These are phyloP conservation scores for Phascolomyces articulosus DNA, from an alignment of 371 early-diverging fungal genomes.

Conservation along the genomic window DNA sequence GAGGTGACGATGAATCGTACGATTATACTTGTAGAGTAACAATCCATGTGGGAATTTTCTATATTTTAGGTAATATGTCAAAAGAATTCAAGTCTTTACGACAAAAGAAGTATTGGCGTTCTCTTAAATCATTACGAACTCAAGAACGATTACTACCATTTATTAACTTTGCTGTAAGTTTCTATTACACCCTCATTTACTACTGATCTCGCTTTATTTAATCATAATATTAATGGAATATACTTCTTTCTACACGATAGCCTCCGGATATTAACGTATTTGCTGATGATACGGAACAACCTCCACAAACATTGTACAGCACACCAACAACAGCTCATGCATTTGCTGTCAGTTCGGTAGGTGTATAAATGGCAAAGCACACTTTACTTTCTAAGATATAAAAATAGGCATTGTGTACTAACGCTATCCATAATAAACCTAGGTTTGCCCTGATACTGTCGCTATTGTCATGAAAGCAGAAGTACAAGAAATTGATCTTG, in stretches of 20 bases:
- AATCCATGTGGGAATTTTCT: too few relatives aligned
- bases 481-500: slow-evolving; percentile 60
- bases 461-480: slow-evolving; percentile 60
- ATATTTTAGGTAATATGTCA: slow-evolving; percentile 28
- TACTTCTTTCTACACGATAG: too few relatives aligned
- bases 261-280: slow-evolving; percentile 30
- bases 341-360: slow-evolving; percentile 42
- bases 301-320: slow-evolving; percentile 32
- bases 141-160: slow-evolving; percentile 55
- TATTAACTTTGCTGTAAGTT: slow-evolving; percentile 36
- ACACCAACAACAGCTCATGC: slow-evolving; percentile 42
- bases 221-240: too few relatives aligned
- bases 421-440: not conserved
- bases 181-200: not conserved
- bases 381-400: not conserved
- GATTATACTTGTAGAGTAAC: too few relatives aligned
- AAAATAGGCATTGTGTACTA: not conserved
- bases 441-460: slow-evolving; percentile 37
- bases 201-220: too few relatives aligned
- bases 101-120: slow-evolving; percentile 62
- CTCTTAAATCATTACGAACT: slow-evolving; percentile 49
- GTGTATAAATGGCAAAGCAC: not conserved
- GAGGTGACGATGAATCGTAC: not conserved
- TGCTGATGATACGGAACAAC: slow-evolving; percentile 26
- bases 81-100: slow-evolving; percentile 44